A percentile compares a stretch with the other conserved stretches of the same genome.
Conservation (phyloP, 441 rosid genomes). For the Bruguiera hainesii region DNA sequence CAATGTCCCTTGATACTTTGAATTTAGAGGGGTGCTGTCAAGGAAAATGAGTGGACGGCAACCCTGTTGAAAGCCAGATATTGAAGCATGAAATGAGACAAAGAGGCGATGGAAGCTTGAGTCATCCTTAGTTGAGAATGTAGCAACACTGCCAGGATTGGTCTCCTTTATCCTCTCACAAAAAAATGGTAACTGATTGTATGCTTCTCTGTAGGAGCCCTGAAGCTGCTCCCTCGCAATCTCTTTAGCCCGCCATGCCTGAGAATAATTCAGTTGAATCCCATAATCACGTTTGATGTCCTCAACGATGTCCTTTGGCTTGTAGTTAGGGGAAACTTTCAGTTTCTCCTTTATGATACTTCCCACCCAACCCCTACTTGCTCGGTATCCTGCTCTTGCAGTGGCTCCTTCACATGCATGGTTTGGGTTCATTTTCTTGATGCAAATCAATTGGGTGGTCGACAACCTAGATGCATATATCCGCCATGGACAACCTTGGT, state of each 20-base stretch:
- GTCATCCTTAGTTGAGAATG: constrained; percentile 41
- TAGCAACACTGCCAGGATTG: constrained; percentile 43
- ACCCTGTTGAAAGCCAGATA: constrained; percentile 26
- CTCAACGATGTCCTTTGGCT: constrained; percentile 40
- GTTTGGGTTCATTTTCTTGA: constrained; percentile 37
- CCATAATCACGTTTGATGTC: constrained; percentile 43
- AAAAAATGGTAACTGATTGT: constrained; percentile 36
- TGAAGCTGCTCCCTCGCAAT: constrained; percentile 47
- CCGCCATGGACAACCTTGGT: constrained; percentile 38
- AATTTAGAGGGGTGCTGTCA: constrained; percentile 22
- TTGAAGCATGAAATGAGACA: constrained; percentile 37
- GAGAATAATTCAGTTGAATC: constrained; percentile 42
- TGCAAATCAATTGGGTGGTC: constrained; percentile 37
- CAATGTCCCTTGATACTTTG: constrained; percentile 23
- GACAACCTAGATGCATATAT: constrained; percentile 44
- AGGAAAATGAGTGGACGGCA: constrained; percentile 28
- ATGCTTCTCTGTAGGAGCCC: constrained; percentile 39
- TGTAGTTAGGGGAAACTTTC: constrained; percentile 40
- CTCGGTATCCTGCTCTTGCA: constrained; percentile 42
- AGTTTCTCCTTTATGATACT: constrained; percentile 42
- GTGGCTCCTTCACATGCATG: constrained; percentile 44
- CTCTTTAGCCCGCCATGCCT: constrained; percentile 49
- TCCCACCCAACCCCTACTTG: constrained; percentile 49
- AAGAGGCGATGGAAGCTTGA: constrained; percentile 41
- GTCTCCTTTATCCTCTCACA: constrained; percentile 44